phyloP scores from a whole-genome alignment of 164 flowering plant species.

The Hamamelis virginiana region DNA sequence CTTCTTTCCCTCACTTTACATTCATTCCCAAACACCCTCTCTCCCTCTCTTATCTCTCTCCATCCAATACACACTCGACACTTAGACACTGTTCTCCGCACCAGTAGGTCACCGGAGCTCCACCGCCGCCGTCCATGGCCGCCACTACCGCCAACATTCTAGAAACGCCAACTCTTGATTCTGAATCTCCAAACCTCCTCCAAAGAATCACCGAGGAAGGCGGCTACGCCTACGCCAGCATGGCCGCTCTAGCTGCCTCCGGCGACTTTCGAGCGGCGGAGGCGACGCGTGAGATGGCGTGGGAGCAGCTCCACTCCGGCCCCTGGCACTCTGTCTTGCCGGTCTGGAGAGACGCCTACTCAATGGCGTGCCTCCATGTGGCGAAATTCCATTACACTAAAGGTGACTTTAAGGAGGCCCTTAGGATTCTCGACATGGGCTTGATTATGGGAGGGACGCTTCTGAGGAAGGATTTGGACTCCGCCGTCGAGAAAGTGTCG shows the following conservation, averaged over 20 bases:
- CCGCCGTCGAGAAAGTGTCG: constrained; percentile 34
- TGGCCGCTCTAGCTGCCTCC: constrained; percentile 52
- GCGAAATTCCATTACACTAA: constrained; percentile 42
- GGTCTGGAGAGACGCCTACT: constrained; percentile 90
- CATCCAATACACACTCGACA: background rate
- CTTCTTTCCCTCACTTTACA: too few species aligned
- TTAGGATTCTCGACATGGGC: constrained; percentile 81
- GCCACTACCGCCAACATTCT: constrained; percentile 18
- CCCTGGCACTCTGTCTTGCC: constrained; percentile 94
- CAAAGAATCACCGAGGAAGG: constrained; percentile 62
- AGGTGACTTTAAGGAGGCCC: constrained; percentile 59
- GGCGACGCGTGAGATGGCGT: constrained; percentile 90
- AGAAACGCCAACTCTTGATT: constrained; percentile 55
- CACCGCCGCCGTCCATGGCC: constrained; percentile 15
- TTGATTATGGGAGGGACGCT: constrained; percentile 86
- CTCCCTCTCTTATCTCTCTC: background rate
- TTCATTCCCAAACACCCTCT: background rate
- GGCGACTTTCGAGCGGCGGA: constrained; percentile 83
- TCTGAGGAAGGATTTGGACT: constrained; percentile 55
- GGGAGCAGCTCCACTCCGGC: constrained; percentile 98
- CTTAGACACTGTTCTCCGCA: background rate
- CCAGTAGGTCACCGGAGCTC: too few species aligned
- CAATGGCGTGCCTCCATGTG: constrained; percentile 82
- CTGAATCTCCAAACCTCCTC: constrained; percentile 49
- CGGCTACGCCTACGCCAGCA: constrained; percentile 71